Evolutionary conservation across 768 basidiomycete genomes (phyloP).

Genomic region (Pseudohyphozyma bogoriensis): DNA sequence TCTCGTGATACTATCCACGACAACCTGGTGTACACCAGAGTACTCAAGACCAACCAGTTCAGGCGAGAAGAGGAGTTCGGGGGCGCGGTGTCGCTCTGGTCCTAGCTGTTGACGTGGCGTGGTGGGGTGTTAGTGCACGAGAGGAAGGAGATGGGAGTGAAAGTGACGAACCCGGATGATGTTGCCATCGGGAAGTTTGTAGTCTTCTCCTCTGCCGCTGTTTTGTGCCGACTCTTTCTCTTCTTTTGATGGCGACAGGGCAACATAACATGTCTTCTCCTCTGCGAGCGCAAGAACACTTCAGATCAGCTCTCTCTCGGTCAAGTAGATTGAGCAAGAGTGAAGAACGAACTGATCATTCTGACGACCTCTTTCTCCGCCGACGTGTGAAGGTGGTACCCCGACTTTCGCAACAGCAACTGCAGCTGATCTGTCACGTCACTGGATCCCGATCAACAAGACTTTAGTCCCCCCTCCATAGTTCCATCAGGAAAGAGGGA

Average conservation of each 20-base stretch:
- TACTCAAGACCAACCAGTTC: slow-evolving; percentile 94
- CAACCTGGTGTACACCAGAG: slow-evolving; percentile 92
- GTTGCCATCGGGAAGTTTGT: slow-evolving; percentile 89
- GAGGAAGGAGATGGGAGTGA: not conserved
- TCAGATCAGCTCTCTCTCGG: not conserved
- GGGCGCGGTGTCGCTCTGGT: slow-evolving; percentile 87
- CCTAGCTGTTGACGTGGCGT: slow-evolving; percentile 56
- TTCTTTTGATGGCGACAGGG: slow-evolving; percentile 83
- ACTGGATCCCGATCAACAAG: too few species aligned
- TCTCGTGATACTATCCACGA: slow-evolving; percentile 94
- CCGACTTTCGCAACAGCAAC: slow-evolving; percentile 81
- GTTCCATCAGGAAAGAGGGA: too few species aligned
- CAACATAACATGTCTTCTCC: slow-evolving; percentile 95
- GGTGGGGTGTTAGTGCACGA: not conserved
- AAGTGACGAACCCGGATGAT: slow-evolving; percentile 60
- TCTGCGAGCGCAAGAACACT: slow-evolving; percentile 36
- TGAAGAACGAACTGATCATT: slow-evolving; percentile 56
- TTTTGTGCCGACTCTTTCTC: slow-evolving; percentile 64
- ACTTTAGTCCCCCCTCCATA: too few species aligned
- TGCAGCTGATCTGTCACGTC: slow-evolving; percentile 97
- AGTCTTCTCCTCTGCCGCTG: slow-evolving; percentile 66
- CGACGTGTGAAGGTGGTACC: slow-evolving; percentile 89
- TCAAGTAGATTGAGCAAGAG: not conserved
- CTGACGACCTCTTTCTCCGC: slow-evolving; percentile 95
- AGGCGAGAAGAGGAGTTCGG: slow-evolving; percentile 95